Base-by-base conservation (phyloP, 371 early-diverging fungal genomes). In the Zychaea mexicana region DNA sequence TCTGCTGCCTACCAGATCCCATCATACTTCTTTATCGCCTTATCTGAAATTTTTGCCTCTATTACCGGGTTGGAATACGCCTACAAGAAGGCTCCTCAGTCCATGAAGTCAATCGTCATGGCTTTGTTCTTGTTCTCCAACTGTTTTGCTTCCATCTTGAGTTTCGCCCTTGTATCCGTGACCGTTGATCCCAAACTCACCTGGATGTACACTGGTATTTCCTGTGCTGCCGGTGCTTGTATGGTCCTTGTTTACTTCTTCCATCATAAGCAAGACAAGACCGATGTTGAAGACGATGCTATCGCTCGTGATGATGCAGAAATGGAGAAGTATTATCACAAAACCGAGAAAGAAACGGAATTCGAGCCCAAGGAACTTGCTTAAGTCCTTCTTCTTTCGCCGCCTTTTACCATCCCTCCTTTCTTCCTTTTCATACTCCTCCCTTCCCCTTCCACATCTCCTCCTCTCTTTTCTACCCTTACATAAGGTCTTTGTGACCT, bases 21-120 rank as follows among this genome's bases (percentile, higher is more conserved):
- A 2, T 81, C 88, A 0, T 91, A 88, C 55, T 70, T 85, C 36
- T 67, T 86, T 22, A 79, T 88, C 31, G 89, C 85, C 27, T 66
- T 86, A 26, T 86, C 88, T 15, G 89, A 88, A 77, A 86, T 73
- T 26, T 90, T 92, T 62, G 81, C 90, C 0, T 89, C 89, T 28
- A 85, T 88, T 47, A 91, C 91, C 6, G 93, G 92, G 64, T 77
- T 89, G 24, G 93, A 93, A 76, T 91, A 85, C 66, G 92, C 93
- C 19, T 93, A 85, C 87, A 88, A 84, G 71, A 85, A 88, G 71
- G 92, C 93, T n/a, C 86, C 91, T 13, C 80, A 81, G 13, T 82
- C 85, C 60, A 87, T 93, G 82, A 93, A 92, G 82, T 90, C 92
- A 10, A 82, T 91, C 19, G 88, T 91, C 47, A 88, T 88, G 82